phyloP scores from a whole-genome alignment of 1,139 yeast species.

The Geotrichum klebahnii region DNA sequence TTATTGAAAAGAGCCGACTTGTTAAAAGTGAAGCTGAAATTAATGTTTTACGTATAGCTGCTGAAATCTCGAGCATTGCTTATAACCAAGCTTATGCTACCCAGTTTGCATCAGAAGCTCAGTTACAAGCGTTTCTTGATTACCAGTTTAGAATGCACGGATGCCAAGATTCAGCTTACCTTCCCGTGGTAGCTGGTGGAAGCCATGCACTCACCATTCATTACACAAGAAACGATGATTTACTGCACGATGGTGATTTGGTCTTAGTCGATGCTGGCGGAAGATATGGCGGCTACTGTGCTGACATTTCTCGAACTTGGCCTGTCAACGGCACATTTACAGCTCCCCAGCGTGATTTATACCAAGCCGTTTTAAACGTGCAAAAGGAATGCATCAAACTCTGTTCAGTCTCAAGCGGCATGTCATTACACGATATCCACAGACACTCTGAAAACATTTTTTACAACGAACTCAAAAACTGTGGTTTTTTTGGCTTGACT shows the following conservation, averaged over 20 bases:
- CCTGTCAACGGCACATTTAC: constrained; percentile 73
- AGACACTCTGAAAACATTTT: constrained; percentile 57
- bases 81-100: constrained; percentile 69
- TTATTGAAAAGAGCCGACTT: constrained; percentile 57
- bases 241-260: constrained; percentile 68
- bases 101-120: constrained; percentile 65
- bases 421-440: constrained; percentile 74
- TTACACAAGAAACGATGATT: constrained; percentile 83
- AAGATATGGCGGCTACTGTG: constrained; percentile 85
- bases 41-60: constrained; percentile 73
- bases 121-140: constrained; percentile 76
- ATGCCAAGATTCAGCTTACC: constrained; percentile 82
- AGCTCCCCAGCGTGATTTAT: constrained; percentile 75
- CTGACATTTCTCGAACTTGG: constrained; percentile 97
- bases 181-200: constrained; percentile 97
- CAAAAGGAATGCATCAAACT: constrained; percentile 72
- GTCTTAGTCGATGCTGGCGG: constrained; percentile 97
- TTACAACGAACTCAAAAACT: constrained; percentile 60
- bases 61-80: constrained; percentile 74
- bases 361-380: constrained; percentile 80
- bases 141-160: constrained; percentile 82
- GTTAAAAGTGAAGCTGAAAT: constrained; percentile 76
- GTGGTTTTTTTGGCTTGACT: constrained; percentile 70
- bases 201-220: constrained; percentile 80
- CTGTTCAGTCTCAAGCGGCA: constrained; percentile 51